Conservation (phyloP, 2,329 filamentous ascomycete species). For the Microcyclospora pomicola region DNA sequence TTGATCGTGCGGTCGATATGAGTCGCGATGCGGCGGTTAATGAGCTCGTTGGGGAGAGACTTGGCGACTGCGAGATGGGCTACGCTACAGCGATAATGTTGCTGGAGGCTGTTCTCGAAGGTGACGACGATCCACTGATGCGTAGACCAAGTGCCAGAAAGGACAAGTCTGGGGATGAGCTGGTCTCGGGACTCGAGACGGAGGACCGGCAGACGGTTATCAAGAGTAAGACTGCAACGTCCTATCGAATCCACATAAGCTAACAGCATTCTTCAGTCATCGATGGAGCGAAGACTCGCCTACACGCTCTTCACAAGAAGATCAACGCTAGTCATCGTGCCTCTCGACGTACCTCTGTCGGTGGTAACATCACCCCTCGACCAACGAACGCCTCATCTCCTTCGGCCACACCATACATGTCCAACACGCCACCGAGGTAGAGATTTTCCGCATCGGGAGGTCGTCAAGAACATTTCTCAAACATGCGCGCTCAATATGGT, state of each 20-base stretch:
- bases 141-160: slow-evolving; percentile 32
- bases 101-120: slow-evolving; percentile 86
- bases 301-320: slow-evolving; percentile 32
- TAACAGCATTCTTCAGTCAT: slow-evolving; percentile 28
- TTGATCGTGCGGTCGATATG: slow-evolving; percentile 94
- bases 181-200: slow-evolving; percentile 42
- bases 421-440: slow-evolving; percentile 9
- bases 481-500: too few species aligned
- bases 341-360: slow-evolving; percentile 11
- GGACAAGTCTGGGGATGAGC: slow-evolving; percentile 33
- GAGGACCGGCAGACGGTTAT: slow-evolving; percentile 62
- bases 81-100: slow-evolving; percentile 89
- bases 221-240: slow-evolving; percentile 47
- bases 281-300: slow-evolving; percentile 30
- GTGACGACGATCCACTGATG: slow-evolving; percentile 47
- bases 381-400: slow-evolving; percentile 7
- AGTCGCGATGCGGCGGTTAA: slow-evolving; percentile 87
- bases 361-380: slow-evolving; percentile 7
- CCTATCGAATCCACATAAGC: slow-evolving; percentile 1
- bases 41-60: slow-evolving; percentile 82
- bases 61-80: slow-evolving; percentile 76
- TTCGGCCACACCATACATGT: slow-evolving; percentile 5
- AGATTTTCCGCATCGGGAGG: neutral
- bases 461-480: too few species aligned
- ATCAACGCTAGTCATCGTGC: slow-evolving; percentile 26